phyloP scores from a whole-genome alignment of 768 basidiomycete species.

The Suillus subaureus region DNA sequence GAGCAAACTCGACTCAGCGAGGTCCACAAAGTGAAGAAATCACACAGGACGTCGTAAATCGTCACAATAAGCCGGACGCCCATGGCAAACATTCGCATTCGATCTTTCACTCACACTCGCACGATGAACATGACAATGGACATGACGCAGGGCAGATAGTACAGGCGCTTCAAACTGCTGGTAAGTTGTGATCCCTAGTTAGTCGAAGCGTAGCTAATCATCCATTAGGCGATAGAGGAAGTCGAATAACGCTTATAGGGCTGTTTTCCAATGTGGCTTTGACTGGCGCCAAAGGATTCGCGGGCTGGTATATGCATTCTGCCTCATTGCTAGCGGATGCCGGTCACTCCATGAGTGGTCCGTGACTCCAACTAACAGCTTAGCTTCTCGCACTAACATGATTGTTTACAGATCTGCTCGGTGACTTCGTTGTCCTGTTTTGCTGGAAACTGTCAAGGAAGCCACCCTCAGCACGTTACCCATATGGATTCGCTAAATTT shows the following conservation, averaged over 20 bases:
- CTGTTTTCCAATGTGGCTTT: conserved; percentile 80
- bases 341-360: conserved; percentile 87
- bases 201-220: conserved; percentile 1
- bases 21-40: conserved; percentile 30
- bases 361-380: conserved; percentile 27
- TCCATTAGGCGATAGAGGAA: conserved; percentile 72
- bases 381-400: conserved; percentile 15
- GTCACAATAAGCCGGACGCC: conserved; percentile 32
- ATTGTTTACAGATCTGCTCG: conserved; percentile 63
- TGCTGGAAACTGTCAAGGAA: conserved; percentile 85
- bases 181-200: conserved; percentile 38
- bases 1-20: conserved; percentile 20
- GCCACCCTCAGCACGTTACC: conserved; percentile 79
- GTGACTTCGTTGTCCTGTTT: conserved; percentile 89
- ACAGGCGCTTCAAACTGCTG: conserved; percentile 64
- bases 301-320: conserved; percentile 90
- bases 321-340: conserved; percentile 92
- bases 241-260: conserved; percentile 83
- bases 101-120: conserved; percentile 69
- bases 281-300: conserved; percentile 81
- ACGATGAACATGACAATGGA: conserved; percentile 57
- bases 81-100: conserved; percentile 55
- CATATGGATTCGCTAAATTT: conserved; percentile 91
- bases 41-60: conserved; percentile 34
- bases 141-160: conserved; percentile 71